phyloP scores from a whole-genome alignment of 352 stramenopile genomes.

The Globisporangium echinulatum region DNA sequence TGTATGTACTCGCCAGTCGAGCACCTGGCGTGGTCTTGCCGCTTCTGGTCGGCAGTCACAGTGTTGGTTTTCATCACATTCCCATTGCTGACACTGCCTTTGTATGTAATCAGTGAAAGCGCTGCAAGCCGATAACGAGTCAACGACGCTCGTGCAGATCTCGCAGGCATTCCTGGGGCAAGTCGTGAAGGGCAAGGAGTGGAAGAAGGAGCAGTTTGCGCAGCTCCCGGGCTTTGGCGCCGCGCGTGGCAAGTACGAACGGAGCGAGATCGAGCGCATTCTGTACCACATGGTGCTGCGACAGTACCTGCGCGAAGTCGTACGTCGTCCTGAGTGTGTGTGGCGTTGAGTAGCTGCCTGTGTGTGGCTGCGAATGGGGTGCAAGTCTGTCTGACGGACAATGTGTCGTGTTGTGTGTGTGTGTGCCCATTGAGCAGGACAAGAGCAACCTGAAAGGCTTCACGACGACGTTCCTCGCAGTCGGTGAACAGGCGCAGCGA shows the following conservation, averaged over 20 bases:
- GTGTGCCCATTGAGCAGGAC: slow-evolving; percentile 27
- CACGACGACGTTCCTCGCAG: slow-evolving; percentile 73
- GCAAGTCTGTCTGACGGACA: background rate
- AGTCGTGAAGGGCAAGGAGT: slow-evolving; percentile 60
- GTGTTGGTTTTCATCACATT: background rate
- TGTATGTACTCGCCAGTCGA: background rate
- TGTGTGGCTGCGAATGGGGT: no score
- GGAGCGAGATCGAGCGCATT: slow-evolving; percentile 78
- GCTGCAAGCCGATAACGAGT: slow-evolving; percentile 52
- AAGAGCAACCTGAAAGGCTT: slow-evolving; percentile 79
- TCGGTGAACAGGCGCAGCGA: slow-evolving; percentile 42
- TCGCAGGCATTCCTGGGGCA: slow-evolving; percentile 67
- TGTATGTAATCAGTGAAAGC: slow-evolving; percentile 34
- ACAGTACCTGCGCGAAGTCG: slow-evolving; percentile 72
- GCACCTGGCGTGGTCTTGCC: no score
- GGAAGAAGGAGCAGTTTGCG: slow-evolving; percentile 55
- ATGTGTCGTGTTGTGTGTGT: no score
- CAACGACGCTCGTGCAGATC: slow-evolving; percentile 66
- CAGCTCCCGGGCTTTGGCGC: slow-evolving; percentile 57
- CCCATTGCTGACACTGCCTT: background rate
- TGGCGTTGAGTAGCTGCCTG: no score
- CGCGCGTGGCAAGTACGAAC: slow-evolving; percentile 64
- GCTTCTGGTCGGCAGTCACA: no score
- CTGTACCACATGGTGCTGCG: slow-evolving; percentile 86
- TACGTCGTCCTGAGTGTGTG: slow-evolving; percentile 11